Conservation (phyloP, 2,329 filamentous ascomycete genomes). For the Aureobasidium namibiae region DNA sequence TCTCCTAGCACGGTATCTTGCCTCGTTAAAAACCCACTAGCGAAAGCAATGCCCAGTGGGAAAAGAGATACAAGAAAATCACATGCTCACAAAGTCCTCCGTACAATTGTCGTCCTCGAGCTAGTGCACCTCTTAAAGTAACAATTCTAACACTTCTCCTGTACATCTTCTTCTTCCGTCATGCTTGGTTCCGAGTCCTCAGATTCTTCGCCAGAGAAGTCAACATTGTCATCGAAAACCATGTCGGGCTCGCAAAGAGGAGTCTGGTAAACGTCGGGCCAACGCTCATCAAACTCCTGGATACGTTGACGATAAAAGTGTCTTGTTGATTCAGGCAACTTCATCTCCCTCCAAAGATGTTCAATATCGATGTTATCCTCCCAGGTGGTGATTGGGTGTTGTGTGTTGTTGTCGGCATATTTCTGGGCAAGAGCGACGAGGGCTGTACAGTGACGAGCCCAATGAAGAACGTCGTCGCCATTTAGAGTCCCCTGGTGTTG, state of each 20-base stretch:
- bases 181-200: neutral
- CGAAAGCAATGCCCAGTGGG: neutral
- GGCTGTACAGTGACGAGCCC: slow-evolving; percentile 15
- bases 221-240: neutral
- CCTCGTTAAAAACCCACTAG: slow-evolving; percentile 2
- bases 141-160: neutral
- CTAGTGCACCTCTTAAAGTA: neutral
- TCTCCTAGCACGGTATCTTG: neutral
- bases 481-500: slow-evolving; percentile 16
- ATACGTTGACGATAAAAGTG: slow-evolving; percentile 13
- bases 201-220: neutral
- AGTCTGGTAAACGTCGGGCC: neutral
- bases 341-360: slow-evolving; percentile 19
- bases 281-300: neutral
- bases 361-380: slow-evolving; percentile 15
- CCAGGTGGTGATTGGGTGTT: slow-evolving; percentile 14
- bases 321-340: slow-evolving; percentile 13
- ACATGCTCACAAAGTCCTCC: neutral
- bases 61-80: slow-evolving; percentile 3
- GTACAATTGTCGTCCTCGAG: neutral
- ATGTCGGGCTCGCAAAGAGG: slow-evolving; percentile 2
- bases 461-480: slow-evolving; percentile 11
- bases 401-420: slow-evolving; percentile 8
- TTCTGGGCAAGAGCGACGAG: slow-evolving; percentile 15
- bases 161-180: neutral